Percentiles rank a stretch among this genome's conserved stretches.
These are phyloP conservation scores for Eucalyptus sp. DNA, from an alignment of 345 rosid genomes.

Conservation along the genomic window DNA sequence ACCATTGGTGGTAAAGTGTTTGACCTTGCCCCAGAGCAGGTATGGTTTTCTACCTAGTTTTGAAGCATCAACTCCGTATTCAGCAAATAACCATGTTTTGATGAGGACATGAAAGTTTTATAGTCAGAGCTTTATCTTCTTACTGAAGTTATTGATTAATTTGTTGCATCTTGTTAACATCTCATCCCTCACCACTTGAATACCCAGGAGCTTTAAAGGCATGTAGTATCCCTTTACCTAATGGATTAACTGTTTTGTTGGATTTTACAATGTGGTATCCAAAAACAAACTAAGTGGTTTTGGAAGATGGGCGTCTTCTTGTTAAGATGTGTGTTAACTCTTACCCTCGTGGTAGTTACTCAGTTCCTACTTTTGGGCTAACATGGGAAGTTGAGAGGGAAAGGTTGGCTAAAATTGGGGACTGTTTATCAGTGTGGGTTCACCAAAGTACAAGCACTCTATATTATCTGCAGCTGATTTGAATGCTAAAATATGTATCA, in stretches of 20 bases:
- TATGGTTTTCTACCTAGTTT: background rate
- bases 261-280: background rate
- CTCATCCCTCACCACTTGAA: background rate
- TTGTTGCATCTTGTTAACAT: background rate
- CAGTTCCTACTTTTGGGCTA: background rate
- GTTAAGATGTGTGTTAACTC: background rate
- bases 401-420: background rate
- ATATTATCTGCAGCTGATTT: background rate
- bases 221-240: background rate
- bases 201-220: background rate
- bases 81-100: background rate
- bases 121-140: background rate
- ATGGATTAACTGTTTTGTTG: background rate
- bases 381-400: background rate
- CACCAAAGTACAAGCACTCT: background rate
- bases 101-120: background rate
- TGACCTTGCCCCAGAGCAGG: slow-evolving; percentile 76
- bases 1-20: slow-evolving; percentile 63
- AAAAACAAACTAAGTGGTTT: background rate
- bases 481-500: background rate
- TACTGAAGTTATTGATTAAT: background rate
- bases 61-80: background rate
- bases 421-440: background rate
- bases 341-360: background rate
- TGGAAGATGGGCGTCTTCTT: background rate